A percentile compares a stretch with the other conserved stretches of the same genome.
Conservation (phyloP, 2,329 filamentous ascomycete genomes). For the Claviceps sp. region DNA sequence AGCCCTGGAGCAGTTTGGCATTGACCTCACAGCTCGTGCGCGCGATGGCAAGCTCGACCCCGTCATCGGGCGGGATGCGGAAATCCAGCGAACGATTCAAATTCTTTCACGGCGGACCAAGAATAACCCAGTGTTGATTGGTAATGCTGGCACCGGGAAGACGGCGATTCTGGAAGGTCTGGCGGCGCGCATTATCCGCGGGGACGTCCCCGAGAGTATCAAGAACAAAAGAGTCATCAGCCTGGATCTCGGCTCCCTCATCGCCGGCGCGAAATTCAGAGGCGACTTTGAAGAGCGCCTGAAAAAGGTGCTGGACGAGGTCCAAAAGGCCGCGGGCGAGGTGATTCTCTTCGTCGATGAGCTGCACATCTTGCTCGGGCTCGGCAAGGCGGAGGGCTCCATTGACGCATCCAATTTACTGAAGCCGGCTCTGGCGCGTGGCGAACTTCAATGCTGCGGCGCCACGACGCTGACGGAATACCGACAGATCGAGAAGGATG, state of each 20-base stretch:
- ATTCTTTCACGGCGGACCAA: conserved; percentile 86
- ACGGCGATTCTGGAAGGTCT: conserved; percentile 87
- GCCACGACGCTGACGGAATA: conserved; percentile 92
- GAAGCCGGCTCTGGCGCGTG: conserved; percentile 84
- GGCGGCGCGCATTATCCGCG: conserved; percentile 76
- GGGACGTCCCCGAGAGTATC: conserved; percentile 90
- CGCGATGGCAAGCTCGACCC: conserved; percentile 86
- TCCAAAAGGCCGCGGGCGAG: conserved; percentile 74
- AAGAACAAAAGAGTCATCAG: conserved; percentile 86
- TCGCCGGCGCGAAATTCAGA: conserved; percentile 88
- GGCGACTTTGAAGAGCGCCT: conserved; percentile 93
- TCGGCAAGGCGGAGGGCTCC: conserved; percentile 90
- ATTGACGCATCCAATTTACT: conserved; percentile 93
- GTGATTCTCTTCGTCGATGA: conserved; percentile 95
- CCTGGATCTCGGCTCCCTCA: conserved; percentile 80
- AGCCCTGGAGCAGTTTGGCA: conserved; percentile 78
- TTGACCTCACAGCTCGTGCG: conserved; percentile 78
- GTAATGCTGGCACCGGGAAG: conserved; percentile 82
- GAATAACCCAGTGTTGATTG: conserved; percentile 92
- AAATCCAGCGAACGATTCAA: conserved; percentile 91
- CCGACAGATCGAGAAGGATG: conserved; percentile 87
- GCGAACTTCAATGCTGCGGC: conserved; percentile 88
- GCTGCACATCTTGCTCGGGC: conserved; percentile 76
- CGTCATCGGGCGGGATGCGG: conserved; percentile 81
- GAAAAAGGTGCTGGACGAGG: conserved; percentile 83